Conservation (phyloP, 768 basidiomycete genomes). For the Cubamyces lactineus region DNA sequence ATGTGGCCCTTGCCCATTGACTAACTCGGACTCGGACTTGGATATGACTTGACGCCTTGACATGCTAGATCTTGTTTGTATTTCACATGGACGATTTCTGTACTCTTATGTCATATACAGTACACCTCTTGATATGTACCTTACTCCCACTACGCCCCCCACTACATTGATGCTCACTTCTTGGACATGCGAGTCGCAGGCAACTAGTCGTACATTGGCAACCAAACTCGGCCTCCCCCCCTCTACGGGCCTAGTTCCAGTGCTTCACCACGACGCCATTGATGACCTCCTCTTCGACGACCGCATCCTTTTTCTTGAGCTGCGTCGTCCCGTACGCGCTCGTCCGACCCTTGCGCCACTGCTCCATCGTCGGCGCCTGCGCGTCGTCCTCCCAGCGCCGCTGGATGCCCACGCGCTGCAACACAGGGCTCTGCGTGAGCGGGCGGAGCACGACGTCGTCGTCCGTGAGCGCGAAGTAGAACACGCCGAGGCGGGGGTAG, state of each 20-base stretch:
- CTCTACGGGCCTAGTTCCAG: conserved; percentile 44
- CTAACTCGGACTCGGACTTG: not conserved
- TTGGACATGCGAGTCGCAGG: not conserved
- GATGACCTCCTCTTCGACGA: conserved; percentile 58
- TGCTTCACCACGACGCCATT: conserved; percentile 60
- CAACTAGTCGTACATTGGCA: not conserved
- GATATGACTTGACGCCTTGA: not conserved
- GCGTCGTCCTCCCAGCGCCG: conserved; percentile 31
- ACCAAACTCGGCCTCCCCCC: not conserved
- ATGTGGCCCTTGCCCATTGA: conserved; percentile 10
- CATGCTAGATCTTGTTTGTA: conserved; percentile 9
- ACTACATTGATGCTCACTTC: not conserved
- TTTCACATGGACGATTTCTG: not conserved
- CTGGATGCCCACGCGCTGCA: conserved; percentile 37
- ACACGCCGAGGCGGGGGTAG: conserved; percentile 38
- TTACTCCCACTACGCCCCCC: no score
- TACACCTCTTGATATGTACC: not conserved
- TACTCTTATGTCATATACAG: not conserved
- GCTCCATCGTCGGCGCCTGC: conserved; percentile 35
- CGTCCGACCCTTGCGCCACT: conserved; percentile 37
- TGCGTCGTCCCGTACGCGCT: conserved; percentile 52
- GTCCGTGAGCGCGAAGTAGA: conserved; percentile 40
- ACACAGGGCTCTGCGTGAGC: conserved; percentile 36
- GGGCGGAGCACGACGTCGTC: conserved; percentile 37
- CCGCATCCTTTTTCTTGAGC: conserved; percentile 44